A percentile compares a stretch with the other conserved stretches of the same genome.
Evolutionary conservation across 2,329 filamentous ascomycete species (phyloP).

Genomic region (Zymoseptoria passerinii): DNA sequence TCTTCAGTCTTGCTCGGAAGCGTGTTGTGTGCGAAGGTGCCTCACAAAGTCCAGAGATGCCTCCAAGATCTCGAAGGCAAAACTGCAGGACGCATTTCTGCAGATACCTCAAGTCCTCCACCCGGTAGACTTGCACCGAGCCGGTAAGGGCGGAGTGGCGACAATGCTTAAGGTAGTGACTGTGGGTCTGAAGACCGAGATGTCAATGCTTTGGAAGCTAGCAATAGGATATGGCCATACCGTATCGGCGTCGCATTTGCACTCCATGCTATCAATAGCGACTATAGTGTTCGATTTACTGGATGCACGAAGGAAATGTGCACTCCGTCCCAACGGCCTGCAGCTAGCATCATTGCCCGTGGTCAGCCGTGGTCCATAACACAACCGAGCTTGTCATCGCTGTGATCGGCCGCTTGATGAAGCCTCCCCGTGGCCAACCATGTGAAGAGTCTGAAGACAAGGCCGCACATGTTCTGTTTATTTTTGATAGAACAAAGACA

Average conservation of each 20-base stretch:
- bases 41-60: no score
- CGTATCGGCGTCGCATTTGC: no score
- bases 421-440: neutral
- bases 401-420: neutral
- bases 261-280: neutral
- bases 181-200: neutral
- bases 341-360: no score
- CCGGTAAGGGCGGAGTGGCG: neutral
- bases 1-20: conserved; percentile 33
- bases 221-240: neutral
- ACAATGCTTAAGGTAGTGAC: neutral
- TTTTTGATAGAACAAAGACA: neutral
- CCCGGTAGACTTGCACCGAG: neutral
- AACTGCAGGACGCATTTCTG: neutral
- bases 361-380: neutral
- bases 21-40: neutral
- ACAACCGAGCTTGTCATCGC: neutral
- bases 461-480: neutral
- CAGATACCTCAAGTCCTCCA: neutral
- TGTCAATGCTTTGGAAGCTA: neutral
- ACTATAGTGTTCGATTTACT: neutral
- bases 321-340: no score
- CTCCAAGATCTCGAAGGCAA: neutral
- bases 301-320: no score
- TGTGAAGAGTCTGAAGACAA: neutral